phyloP scores from a whole-genome alignment of 2,329 filamentous ascomycete species.

The Clarireedia hainanense region DNA sequence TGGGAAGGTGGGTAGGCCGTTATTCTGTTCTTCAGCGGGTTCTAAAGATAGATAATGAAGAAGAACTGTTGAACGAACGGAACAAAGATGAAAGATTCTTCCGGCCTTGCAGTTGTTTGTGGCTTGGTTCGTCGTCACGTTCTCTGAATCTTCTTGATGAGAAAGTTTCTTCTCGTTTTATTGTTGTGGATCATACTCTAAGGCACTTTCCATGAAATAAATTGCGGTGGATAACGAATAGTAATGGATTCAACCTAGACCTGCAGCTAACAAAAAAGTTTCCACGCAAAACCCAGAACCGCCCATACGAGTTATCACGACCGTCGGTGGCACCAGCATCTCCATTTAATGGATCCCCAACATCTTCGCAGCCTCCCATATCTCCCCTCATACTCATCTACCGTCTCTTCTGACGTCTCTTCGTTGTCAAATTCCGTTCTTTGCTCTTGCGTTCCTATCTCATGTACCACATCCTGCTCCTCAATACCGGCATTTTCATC shows the following conservation, averaged over 20 bases:
- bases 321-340: neutral
- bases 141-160: too few species aligned
- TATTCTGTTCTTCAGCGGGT: too few species aligned
- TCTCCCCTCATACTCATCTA: neutral
- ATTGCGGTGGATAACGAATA: too few species aligned
- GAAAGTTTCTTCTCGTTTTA: too few species aligned
- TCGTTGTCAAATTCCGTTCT: neutral
- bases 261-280: neutral
- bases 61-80: too few species aligned
- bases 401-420: neutral
- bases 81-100: too few species aligned
- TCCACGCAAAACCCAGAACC: neutral
- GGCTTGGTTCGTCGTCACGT: too few species aligned
- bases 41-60: too few species aligned
- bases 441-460: neutral
- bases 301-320: neutral
- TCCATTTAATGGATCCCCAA: neutral
- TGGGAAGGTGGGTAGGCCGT: too few species aligned
- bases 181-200: too few species aligned
- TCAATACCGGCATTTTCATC: neutral
- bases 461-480: neutral
- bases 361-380: neutral
- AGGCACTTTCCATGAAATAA: too few species aligned
- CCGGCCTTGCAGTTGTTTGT: too few species aligned
- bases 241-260: neutral